Conservation (phyloP, 192 early-diverging fungal genomes). For the Gamsiella multidivaricata region DNA sequence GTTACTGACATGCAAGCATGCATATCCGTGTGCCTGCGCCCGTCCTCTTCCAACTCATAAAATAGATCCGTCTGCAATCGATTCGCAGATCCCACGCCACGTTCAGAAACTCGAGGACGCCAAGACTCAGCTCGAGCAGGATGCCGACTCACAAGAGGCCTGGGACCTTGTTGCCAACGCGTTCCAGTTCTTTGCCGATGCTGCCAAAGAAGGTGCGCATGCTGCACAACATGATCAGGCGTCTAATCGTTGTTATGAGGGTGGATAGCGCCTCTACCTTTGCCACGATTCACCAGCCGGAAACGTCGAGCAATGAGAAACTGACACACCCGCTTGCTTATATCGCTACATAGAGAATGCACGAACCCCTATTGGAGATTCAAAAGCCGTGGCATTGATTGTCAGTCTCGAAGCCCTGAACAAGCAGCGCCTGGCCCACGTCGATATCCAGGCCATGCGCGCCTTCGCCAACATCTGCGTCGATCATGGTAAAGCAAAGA, state of each 20-base stretch:
- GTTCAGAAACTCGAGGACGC: conserved; percentile 28
- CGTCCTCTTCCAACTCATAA: too few relatives aligned
- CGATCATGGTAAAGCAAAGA: conserved; percentile 58
- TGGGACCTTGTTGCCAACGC: conserved; percentile 46
- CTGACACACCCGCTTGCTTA: neutral
- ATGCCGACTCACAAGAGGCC: conserved; percentile 6
- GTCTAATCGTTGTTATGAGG: neutral
- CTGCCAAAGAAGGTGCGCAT: conserved; percentile 47
- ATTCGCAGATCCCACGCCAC: conserved; percentile 10
- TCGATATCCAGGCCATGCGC: conserved; percentile 61
- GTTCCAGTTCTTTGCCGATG: conserved; percentile 50
- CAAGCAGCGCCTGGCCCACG: conserved; percentile 19
- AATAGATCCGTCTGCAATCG: conserved; percentile 11
- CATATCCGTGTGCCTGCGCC: too few relatives aligned
- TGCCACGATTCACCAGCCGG: too few relatives aligned
- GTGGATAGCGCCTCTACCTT: too few relatives aligned
- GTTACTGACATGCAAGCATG: too few relatives aligned
- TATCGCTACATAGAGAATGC: conserved; percentile 32
- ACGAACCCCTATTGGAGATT: conserved; percentile 59
- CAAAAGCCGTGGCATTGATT: conserved; percentile 50
- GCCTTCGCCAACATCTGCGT: conserved; percentile 66
- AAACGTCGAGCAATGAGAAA: too few relatives aligned
- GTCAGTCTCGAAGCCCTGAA: conserved; percentile 48
- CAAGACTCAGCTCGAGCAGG: conserved; percentile 14
- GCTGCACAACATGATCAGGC: neutral